Evolutionary conservation across 2,329 filamentous ascomycete genomes (phyloP).

Genomic region (Alternaria solani): DNA sequence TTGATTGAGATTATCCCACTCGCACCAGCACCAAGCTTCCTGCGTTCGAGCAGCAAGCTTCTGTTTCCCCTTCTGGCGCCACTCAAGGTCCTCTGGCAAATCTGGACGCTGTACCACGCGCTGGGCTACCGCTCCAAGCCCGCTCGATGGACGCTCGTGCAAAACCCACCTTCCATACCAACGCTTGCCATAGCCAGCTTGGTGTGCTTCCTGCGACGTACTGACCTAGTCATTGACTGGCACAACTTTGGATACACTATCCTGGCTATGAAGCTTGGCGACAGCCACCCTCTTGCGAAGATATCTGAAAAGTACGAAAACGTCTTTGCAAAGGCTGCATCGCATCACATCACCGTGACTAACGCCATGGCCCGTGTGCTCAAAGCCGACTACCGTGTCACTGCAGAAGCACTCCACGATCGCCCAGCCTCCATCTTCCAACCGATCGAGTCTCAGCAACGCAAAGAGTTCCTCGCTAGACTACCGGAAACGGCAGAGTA

Average conservation of each 20-base stretch:
- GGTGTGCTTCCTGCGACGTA: slow-evolving; percentile 78
- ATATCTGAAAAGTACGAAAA: slow-evolving; percentile 82
- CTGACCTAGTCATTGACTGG: slow-evolving; percentile 90
- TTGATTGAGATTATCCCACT: slow-evolving; percentile 77
- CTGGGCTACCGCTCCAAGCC: slow-evolving; percentile 79
- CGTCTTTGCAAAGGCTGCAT: slow-evolving; percentile 71
- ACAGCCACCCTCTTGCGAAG: slow-evolving; percentile 75
- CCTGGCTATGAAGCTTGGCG: slow-evolving; percentile 71
- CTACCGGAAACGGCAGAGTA: slow-evolving; percentile 71
- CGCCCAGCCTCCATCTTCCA: slow-evolving; percentile 84
- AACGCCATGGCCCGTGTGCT: slow-evolving; percentile 84
- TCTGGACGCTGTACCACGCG: slow-evolving; percentile 72
- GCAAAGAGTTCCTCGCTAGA: slow-evolving; percentile 66
- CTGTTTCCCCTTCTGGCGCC: slow-evolving; percentile 82
- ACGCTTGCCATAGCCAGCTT: slow-evolving; percentile 79
- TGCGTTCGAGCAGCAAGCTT: slow-evolving; percentile 72
- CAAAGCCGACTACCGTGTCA: slow-evolving; percentile 70
- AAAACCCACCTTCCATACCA: slow-evolving; percentile 95
- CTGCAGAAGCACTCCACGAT: slow-evolving; percentile 69
- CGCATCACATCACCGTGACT: slow-evolving; percentile 86
- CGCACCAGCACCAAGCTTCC: slow-evolving; percentile 68
- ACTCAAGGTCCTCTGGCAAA: slow-evolving; percentile 85
- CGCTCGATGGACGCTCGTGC: slow-evolving; percentile 84
- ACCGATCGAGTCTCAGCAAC: slow-evolving; percentile 62
- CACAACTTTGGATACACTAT: slow-evolving; percentile 99